These are phyloP conservation scores for Mycocentrospora acerina DNA, from an alignment of 2,329 filamentous ascomycete species.

Conservation along the genomic window DNA sequence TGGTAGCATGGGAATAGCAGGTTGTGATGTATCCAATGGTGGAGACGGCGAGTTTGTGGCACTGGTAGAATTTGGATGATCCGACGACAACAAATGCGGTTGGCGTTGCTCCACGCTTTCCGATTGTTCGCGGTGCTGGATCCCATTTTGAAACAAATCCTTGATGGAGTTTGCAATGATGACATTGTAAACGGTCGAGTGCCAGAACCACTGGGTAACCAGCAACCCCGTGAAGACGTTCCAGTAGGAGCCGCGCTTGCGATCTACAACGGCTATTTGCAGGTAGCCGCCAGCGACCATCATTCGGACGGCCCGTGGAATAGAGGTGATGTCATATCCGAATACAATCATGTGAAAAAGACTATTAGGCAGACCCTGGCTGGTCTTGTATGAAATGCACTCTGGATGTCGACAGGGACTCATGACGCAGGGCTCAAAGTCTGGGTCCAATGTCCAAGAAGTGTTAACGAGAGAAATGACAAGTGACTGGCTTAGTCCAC, in stretches of 20 bases:
- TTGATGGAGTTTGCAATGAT: too few species aligned
- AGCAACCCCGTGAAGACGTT: background rate
- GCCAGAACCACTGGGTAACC: background rate
- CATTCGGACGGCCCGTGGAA: background rate
- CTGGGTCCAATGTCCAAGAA: background rate
- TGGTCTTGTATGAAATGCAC: background rate
- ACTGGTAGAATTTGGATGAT: too few species aligned
- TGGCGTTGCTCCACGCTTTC: too few species aligned
- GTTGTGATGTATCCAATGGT: too few species aligned
- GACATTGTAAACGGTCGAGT: too few species aligned
- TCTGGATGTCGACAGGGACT: background rate
- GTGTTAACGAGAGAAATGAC: slow-evolving; percentile 1
- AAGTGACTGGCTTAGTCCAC: slow-evolving; percentile 1
- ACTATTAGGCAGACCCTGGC: background rate
- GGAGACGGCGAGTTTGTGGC: too few species aligned
- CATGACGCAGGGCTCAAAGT: slow-evolving; percentile 1
- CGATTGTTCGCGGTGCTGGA: too few species aligned
- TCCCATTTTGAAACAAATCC: too few species aligned
- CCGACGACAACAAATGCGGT: too few species aligned
- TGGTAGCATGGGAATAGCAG: too few species aligned
- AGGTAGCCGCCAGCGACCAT: background rate
- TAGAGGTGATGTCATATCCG: background rate
- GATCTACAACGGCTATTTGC: background rate
- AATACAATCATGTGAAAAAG: background rate
- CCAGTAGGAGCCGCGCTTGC: background rate